A percentile compares a stretch with the other conserved stretches of the same genome.
Evolutionary conservation across 2,329 filamentous ascomycete genomes (phyloP).

Genomic region (Clarireedia sp.): DNA sequence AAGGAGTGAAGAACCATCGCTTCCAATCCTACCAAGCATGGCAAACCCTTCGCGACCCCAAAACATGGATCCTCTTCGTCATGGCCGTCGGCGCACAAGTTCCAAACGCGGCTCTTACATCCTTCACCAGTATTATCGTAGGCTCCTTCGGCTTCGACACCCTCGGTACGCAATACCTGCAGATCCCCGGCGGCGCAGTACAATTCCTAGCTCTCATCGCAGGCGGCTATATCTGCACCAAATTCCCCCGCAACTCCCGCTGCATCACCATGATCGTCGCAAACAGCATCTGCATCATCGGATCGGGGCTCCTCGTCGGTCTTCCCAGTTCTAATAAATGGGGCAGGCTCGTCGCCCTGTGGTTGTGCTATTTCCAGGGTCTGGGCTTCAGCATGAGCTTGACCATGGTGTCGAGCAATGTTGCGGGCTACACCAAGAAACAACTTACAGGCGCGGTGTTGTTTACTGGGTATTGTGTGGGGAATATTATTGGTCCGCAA

Average conservation of each 20-base stretch:
- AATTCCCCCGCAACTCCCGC: slow-evolving; percentile 41
- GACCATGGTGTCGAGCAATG: slow-evolving; percentile 45
- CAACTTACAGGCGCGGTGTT: slow-evolving; percentile 42
- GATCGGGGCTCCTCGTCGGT: slow-evolving; percentile 43
- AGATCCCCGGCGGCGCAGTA: slow-evolving; percentile 51
- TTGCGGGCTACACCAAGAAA: slow-evolving; percentile 49
- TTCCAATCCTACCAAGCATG: slow-evolving; percentile 39
- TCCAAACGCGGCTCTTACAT: slow-evolving; percentile 48
- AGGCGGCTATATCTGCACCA: slow-evolving; percentile 44
- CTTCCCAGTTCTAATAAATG: slow-evolving; percentile 44
- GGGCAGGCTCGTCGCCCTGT: slow-evolving; percentile 48
- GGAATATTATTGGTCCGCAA: slow-evolving; percentile 43
- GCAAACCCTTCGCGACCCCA: slow-evolving; percentile 43
- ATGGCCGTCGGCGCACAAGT: slow-evolving; percentile 44
- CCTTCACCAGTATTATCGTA: slow-evolving; percentile 31
- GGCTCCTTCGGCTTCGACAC: slow-evolving; percentile 32
- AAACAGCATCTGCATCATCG: slow-evolving; percentile 47
- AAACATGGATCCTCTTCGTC: slow-evolving; percentile 52
- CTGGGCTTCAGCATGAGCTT: slow-evolving; percentile 45
- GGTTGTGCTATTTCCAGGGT: slow-evolving; percentile 48
- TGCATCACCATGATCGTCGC: slow-evolving; percentile 49
- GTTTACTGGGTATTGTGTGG: slow-evolving; percentile 46
- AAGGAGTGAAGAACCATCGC: slow-evolving; percentile 46
- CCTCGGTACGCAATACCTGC: slow-evolving; percentile 46
- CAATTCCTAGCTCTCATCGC: slow-evolving; percentile 46